Base-by-base conservation (phyloP, 176 grass and related monocot genomes). In the Oryza australiensis region DNA sequence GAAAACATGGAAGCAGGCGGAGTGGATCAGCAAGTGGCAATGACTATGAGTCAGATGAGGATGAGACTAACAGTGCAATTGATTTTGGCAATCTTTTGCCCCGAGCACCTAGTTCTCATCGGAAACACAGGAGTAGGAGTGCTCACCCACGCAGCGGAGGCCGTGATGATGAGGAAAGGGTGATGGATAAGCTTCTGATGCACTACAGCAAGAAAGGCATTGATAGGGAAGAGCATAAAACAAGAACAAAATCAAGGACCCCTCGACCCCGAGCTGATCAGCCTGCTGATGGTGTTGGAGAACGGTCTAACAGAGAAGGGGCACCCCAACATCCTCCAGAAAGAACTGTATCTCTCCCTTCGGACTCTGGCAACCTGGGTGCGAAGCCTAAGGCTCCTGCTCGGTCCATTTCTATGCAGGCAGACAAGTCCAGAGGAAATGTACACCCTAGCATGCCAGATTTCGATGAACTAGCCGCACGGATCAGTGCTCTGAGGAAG, bases 191-290 rank as follows among this genome's bases (percentile, higher is more conserved):
- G 53, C 87, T 96, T 64, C 85, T 96, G 51, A 84, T 74, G 80
- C 85, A 96, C 42, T 90, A 95, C 76, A 94, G 93, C 85, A 89
- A 84, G 83, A 99, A 99, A 88, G 87, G 91, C 32, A 7, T 76
- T 12, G 89, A 70, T 3, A 81, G 71, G 66, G 71, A 85, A 13
- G 87, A 91, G 35, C 74, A 26, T 33, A 92, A 35, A 60, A 68
- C 70, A 26, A 84, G 80, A 80, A 62, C 29, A 2, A 89, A 86
- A 75, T 82, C 74, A 48, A 60, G 53, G 26, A 45, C 55, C 22
- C 72, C 73, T 28, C 72, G 62, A 22, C 76, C 43, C 63, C 76
- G 67, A 64, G 7, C 60, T 7, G 72, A 91, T 28, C 46, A 75
- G 8, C 83, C 53, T 34, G 76, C 60, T 63, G 67, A 86, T 22